phyloP scores from a whole-genome alignment of 306 rosid genomes.

The Cicer arietinum region DNA sequence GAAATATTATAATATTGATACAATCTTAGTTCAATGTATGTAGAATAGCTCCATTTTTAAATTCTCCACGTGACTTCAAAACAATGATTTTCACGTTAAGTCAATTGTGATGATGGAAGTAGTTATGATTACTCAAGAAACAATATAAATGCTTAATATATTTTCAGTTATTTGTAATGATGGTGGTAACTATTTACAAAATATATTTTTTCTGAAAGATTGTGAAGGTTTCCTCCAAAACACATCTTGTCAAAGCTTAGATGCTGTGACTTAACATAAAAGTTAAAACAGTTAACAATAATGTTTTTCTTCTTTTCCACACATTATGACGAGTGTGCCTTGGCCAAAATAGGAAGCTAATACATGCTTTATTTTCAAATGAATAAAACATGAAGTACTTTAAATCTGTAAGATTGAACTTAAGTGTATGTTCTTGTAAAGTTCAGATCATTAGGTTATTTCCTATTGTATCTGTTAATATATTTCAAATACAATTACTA shows the following conservation, averaged over 20 bases:
- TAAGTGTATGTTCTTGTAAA: neutral
- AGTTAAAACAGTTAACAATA: neutral
- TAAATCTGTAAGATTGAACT: neutral
- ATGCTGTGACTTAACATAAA: neutral
- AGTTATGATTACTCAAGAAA: neutral
- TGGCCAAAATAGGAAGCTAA: too few species aligned
- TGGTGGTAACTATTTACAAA: constrained; percentile 10
- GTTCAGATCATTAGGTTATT: neutral
- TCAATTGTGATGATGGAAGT: neutral
- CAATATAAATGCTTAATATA: neutral
- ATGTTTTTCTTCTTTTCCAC: constrained; percentile 8
- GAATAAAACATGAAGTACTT: too few species aligned
- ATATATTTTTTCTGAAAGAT: neutral
- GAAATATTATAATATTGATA: constrained; percentile 16
- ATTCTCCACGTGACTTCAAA: constrained; percentile 12
- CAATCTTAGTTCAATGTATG: constrained; percentile 5
- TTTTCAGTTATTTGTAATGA: neutral
- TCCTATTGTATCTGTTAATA: neutral
- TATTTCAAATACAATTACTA: neutral
- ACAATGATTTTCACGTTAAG: constrained; percentile 3
- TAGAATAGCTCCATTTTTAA: constrained; percentile 22
- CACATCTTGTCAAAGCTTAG: constrained; percentile 18
- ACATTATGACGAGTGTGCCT: neutral
- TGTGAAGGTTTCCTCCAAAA: neutral
- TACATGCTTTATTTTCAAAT: too few species aligned